A percentile compares a stretch with the other conserved stretches of the same genome.
Evolutionary conservation across 2,329 filamentous ascomycete species (phyloP).

Genomic region (Stagonosporopsis vannaccii): DNA sequence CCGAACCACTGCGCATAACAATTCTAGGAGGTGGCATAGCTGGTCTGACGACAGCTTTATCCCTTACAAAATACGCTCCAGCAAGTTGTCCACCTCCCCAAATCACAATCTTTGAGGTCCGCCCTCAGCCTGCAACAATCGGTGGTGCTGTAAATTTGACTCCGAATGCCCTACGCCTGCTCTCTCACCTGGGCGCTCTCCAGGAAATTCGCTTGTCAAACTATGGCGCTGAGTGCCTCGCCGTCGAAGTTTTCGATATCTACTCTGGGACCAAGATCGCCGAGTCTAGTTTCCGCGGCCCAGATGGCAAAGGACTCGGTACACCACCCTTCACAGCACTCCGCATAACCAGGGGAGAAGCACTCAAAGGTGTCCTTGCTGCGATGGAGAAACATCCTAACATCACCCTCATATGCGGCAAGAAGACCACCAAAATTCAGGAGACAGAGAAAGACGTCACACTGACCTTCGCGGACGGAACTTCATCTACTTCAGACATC

Average conservation of each 20-base stretch:
- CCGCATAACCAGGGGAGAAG: conserved; percentile 54
- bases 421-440: conserved; percentile 51
- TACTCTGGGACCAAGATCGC: conserved; percentile 53
- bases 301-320: conserved; percentile 54
- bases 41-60: conserved; percentile 49
- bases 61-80: conserved; percentile 55
- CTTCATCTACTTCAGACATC: conserved; percentile 55
- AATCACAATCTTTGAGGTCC: conserved; percentile 59
- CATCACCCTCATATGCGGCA: conserved; percentile 54
- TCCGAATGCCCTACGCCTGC: conserved; percentile 66
- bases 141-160: conserved; percentile 69
- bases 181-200: conserved; percentile 57
- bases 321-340: conserved; percentile 54
- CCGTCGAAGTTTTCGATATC: conserved; percentile 56
- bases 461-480: conserved; percentile 58
- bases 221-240: conserved; percentile 53
- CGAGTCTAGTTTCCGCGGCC: conserved; percentile 52
- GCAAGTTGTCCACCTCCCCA: conserved; percentile 40
- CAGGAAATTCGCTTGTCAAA: conserved; percentile 52
- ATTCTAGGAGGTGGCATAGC: conserved; percentile 46
- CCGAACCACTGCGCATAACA: conserved; percentile 31
- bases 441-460: conserved; percentile 52
- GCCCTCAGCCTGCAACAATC: conserved; percentile 54
- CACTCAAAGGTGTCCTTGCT: conserved; percentile 52
- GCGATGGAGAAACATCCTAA: conserved; percentile 51